Evolutionary conservation across 1,284 basidiomycete species (phyloP), one percentile per base, ranked within the genome.

Genomic region (Apiotrichum siamense): DNA sequence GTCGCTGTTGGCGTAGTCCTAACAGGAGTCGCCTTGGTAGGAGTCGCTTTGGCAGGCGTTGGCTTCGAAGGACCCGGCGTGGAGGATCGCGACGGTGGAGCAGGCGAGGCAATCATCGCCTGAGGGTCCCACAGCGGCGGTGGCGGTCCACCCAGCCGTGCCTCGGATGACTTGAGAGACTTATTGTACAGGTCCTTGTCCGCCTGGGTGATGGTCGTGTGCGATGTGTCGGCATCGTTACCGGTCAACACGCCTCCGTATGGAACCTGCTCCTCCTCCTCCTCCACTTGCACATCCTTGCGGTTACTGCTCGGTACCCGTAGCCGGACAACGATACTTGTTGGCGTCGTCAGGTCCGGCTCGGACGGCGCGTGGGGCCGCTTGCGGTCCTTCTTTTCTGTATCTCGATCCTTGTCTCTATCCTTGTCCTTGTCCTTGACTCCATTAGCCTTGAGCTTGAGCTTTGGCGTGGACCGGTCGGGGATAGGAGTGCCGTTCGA

Each of bases 121-220:
- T 49, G 52, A 2, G 63, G 58, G 42, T 66, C 61, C 57, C 60
- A 60, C n/a, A 59, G 11, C 5, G 61, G 55, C 27, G 49, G 56
- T 9, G 63, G 58, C 24, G 67, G 65, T 25, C 65, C 69, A 15
- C 70, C 69, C 3, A 72, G 44, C 41, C 64, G 61, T 6, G 54
- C 84, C 75, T 94, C 90, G 27, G 88, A 87, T 13, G 77, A 69
- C 35, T 77, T 64, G 47, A 85, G 79, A 63, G 85, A 87, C 55
- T 77, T 78, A 58, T 93, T 86, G 67, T 89, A 97, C 37, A 81
- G 78, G 45, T 79, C 72, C 64, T 87, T 86, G 70, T 98, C 94
- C 10, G 69, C 65, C n/a, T 74, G 72, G 2, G 73, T 69, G 33
- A 92, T 82, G 6, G 74, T 69, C n/a, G 91, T 92, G 58, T 82